Evolutionary conservation across 1,284 basidiomycete species (phyloP).

Genomic region (Chalciporus sp.): DNA sequence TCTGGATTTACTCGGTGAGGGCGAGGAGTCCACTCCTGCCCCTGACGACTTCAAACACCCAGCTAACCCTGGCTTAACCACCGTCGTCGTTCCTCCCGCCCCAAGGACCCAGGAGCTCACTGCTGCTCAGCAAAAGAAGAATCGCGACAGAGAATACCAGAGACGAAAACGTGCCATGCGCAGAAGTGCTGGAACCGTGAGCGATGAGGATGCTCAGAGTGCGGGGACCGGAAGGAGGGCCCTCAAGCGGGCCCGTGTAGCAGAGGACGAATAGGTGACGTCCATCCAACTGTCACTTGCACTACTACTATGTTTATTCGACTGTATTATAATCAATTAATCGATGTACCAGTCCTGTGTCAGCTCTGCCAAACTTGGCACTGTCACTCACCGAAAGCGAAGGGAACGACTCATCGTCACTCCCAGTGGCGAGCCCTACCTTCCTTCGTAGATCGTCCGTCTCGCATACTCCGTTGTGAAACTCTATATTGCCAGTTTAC

Average conservation of each 20-base stretch:
- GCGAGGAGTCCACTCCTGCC: conserved; percentile 61
- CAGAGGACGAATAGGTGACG: conserved; percentile 53
- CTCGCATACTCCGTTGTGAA: neutral
- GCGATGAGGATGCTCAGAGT: conserved; percentile 67
- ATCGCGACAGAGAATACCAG: conserved; percentile 74
- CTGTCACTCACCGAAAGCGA: neutral
- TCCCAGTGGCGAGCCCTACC: neutral
- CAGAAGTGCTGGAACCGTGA: conserved; percentile 59
- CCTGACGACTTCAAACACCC: conserved; percentile 61
- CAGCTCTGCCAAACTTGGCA: neutral
- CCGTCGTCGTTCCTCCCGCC: conserved; percentile 73
- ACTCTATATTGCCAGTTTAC: conserved; percentile 54
- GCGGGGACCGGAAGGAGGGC: conserved; percentile 52
- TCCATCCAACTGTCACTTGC: conserved; percentile 4
- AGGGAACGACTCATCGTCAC: neutral
- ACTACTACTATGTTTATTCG: conserved; percentile 4
- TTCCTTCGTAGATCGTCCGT: neutral
- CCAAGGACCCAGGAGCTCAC: conserved; percentile 62
- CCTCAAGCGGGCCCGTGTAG: conserved; percentile 60
- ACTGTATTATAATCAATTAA: conserved; percentile 6
- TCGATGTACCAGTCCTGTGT: neutral
- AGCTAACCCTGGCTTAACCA: conserved; percentile 67
- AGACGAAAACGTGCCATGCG: conserved; percentile 68
- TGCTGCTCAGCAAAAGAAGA: conserved; percentile 72
- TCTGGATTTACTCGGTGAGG: conserved; percentile 71